A percentile compares a stretch with the other conserved stretches of the same genome.
Conservation (phyloP, 2,329 filamentous ascomycete genomes). For the Pseudovirgaria hyperparasitica region DNA sequence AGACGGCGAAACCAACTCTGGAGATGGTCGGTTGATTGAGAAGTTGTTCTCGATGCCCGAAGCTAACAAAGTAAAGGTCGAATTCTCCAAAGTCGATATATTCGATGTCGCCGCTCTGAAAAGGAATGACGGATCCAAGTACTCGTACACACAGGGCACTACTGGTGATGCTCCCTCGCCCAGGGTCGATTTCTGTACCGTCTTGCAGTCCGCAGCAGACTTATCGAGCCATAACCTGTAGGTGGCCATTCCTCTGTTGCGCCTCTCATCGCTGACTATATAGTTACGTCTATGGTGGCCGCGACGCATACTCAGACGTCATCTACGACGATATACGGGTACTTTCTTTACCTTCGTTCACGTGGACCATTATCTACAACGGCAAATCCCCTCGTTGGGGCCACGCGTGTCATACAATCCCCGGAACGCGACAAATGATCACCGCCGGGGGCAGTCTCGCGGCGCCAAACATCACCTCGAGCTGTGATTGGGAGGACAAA, state of each 20-base stretch:
- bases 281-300: slow-evolving; percentile 31
- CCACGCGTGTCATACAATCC: slow-evolving; percentile 23
- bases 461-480: too few relatives aligned
- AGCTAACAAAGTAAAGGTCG: slow-evolving; percentile 3
- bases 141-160: slow-evolving; percentile 28
- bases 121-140: too few relatives aligned
- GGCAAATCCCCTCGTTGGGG: slow-evolving; percentile 17
- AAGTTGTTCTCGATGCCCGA: not conserved
- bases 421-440: slow-evolving; percentile 19
- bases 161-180: slow-evolving; percentile 21
- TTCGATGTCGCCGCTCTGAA: slow-evolving; percentile 21
- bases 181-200: slow-evolving; percentile 28
- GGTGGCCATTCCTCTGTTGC: slow-evolving; percentile 12
- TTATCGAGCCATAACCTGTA: slow-evolving; percentile 31
- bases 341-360: slow-evolving; percentile 30
- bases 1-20: not conserved
- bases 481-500: slow-evolving; percentile 13
- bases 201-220: slow-evolving; percentile 25
- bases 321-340: slow-evolving; percentile 29
- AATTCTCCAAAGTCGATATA: slow-evolving; percentile 20
- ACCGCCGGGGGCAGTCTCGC: slow-evolving; percentile 19
- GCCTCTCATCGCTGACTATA: slow-evolving; percentile 2
- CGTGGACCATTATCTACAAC: slow-evolving; percentile 27
- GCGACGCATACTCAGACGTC: slow-evolving; percentile 13
- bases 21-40: slow-evolving; percentile 1